Percentiles rank a stretch among this genome's conserved stretches.
Conservation (phyloP, 169 alveolate species). For the Eimeria falciformis region DNA sequence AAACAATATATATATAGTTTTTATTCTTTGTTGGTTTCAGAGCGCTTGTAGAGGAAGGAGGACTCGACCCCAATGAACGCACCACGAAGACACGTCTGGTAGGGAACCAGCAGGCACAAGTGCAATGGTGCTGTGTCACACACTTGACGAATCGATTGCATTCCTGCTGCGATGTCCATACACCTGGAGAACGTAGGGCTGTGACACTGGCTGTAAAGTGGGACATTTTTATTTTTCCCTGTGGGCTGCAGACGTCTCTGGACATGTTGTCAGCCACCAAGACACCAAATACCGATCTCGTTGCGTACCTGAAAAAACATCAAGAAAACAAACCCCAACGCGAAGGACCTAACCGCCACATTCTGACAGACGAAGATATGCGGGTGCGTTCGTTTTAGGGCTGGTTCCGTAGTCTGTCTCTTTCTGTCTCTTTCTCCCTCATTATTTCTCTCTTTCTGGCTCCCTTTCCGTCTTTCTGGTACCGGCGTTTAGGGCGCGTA, state of each 20-base stretch:
- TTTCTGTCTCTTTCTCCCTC: background rate
- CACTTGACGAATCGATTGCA: too few species aligned
- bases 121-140: too few species aligned
- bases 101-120: too few species aligned
- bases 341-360: background rate
- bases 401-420: background rate
- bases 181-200: too few species aligned
- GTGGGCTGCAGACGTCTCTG: background rate
- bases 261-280: background rate
- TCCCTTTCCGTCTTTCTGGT: background rate
- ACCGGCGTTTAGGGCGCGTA: background rate
- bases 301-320: background rate
- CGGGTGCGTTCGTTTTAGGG: background rate
- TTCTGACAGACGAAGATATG: conserved; percentile 15
- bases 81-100: conserved; percentile 27
- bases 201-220: background rate
- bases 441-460: background rate
- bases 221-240: background rate
- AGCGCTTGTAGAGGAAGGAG: conserved; percentile 25
- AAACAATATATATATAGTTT: too few species aligned
- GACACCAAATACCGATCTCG: background rate
- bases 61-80: conserved; percentile 34
- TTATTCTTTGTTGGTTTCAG: background rate
- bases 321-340: background rate
- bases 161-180: too few species aligned